Base-by-base conservation (phyloP, 495 filamentous ascomycete species). In the Trichoderma asperelloides region DNA sequence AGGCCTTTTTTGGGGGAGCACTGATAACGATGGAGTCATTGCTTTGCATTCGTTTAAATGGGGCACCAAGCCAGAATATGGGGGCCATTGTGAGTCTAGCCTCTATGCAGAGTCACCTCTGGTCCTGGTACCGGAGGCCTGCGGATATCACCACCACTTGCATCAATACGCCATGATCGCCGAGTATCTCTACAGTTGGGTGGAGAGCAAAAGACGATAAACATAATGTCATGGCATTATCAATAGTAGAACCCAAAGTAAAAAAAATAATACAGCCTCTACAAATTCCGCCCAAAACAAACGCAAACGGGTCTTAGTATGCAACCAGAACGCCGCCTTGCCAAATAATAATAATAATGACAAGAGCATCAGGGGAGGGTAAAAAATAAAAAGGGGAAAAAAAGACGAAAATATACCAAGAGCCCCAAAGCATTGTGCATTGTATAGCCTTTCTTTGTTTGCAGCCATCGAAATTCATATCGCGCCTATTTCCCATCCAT, bases 241-340 rank as follows among this genome's bases (percentile, higher is more conserved):
- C 33, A 63, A 41, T 64, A 27, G 64, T 21, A 65, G 39, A 65
- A 27, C 64, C 64, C 30, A 39, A 37, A n/a, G n/a, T n/a, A n/a
- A 4, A 37, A 37, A 4, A 30, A 51, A 23, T 25, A 65, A 65
- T 45, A 65, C 41, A 47, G 27, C 30, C 33, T 64, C 55, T 60
- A 60, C 55, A 28, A 28, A 60, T 7, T 21, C 55, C 55, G 55
- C 55, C 55, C 55, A 60, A 60, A 30, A 23, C 18, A 60, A 60
- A 60, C 55, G 55, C 55, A 60, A 30, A 18, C 18, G 55, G 9
- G 25, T 60, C 55, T 60, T 30, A 30, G 23, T 60, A 60, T 60
- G 55, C 55, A 60, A 60, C 55, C 55, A 60, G 55, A 60, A 60
- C 55, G 55, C 55, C 55, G 23, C 25, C 55, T 60, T 60, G 55